Evolutionary conservation across 192 early-diverging fungal species (phyloP).

Genomic region (Backusella macrospora): DNA sequence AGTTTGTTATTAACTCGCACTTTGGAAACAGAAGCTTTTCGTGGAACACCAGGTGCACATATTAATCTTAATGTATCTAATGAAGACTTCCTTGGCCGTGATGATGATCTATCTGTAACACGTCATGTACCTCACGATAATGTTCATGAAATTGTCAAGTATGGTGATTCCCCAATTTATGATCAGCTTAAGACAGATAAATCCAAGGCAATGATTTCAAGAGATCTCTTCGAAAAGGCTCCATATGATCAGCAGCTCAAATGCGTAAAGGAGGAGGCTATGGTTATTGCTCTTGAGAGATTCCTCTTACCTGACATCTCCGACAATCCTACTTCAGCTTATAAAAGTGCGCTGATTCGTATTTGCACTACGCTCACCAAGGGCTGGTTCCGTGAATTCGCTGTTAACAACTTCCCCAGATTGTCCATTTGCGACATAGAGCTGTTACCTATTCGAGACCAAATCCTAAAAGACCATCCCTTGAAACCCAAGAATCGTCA

Average conservation of each 20-base stretch:
- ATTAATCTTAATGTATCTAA: neutral
- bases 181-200: neutral
- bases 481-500: neutral
- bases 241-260: neutral
- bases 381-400: neutral
- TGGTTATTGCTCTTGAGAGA: neutral
- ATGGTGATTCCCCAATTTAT: neutral
- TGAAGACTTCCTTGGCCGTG: neutral
- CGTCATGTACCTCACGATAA: neutral
- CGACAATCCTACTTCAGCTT: neutral
- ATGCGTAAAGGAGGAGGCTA: neutral
- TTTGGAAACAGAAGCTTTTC: neutral
- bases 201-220: neutral
- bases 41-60: neutral
- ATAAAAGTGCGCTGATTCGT: neutral
- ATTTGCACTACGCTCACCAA: neutral
- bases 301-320: neutral
- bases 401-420: neutral
- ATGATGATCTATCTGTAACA: neutral
- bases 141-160: neutral
- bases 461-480: neutral
- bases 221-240: neutral
- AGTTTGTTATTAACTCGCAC: neutral
- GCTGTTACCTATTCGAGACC: neutral
- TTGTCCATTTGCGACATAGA: neutral